Base-by-base conservation (phyloP, 805 yeast genomes). In the Metschnikowia drakensbergensis region DNA sequence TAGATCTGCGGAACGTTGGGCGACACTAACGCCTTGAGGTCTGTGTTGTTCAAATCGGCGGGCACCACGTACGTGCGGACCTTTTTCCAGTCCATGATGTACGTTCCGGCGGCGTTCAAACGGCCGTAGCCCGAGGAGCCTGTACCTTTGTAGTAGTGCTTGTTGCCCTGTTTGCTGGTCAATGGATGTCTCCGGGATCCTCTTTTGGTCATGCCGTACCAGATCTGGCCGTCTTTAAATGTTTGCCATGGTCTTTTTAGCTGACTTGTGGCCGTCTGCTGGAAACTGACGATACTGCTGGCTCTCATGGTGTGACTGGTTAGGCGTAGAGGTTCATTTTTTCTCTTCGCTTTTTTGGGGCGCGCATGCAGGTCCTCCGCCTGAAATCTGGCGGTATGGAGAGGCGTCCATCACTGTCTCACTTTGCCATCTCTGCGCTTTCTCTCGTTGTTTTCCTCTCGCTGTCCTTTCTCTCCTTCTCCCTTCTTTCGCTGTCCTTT, bases 31-130 rank as follows among this genome's bases (percentile, higher is more conserved):
- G 98, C 91, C 60, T 80, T 84, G 53, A 92, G 73, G 40, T 62
- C 65, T 6, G 69, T 58, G 36, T 50, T 28, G 57, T 67, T 50
- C 64, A 61, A 59, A 13, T 64, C 72, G 1, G 71, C 66, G 4
- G 99, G 99, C 7, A 83, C 89, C 3, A 88, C 96, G 67, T 84
- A 94, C 0, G 98, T 89, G 60, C 97, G 79, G 29, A 92, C 98
- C 62, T 84, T 89, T 39, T 69, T 67, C 88, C 96, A 92, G 69
- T 88, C 79, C 52, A 94, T 79, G 5, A 80, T 72, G 67, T 89
- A 94, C 23, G 80, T 78, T 46, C 96, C 97, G 52, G 75, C 77
- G 32, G 76, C 73, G 46, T 94, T 86, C 62, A 84, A 81, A 46
- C 74, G 76, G 64, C 99, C 99, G 53, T 89, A 81, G 66, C 97